Conservation (phyloP, 495 filamentous ascomycete species). For the Trichoderma parareesei region DNA sequence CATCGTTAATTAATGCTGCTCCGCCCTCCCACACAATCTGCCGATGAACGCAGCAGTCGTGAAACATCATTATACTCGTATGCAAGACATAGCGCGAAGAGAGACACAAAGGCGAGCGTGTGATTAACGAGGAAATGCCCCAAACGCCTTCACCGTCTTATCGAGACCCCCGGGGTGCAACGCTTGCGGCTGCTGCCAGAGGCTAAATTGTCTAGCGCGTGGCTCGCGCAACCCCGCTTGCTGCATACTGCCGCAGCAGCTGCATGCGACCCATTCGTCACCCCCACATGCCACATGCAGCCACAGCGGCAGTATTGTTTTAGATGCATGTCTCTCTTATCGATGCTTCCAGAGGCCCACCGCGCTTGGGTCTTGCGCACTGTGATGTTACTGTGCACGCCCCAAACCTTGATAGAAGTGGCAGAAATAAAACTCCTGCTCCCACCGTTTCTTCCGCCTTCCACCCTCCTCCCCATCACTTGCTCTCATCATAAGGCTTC, state of each 20-base stretch:
- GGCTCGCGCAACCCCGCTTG: not conserved
- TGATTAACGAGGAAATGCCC: too few species aligned
- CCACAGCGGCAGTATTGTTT: not conserved
- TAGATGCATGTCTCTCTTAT: constrained; percentile 4
- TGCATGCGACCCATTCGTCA: not conserved
- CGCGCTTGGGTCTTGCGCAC: not conserved
- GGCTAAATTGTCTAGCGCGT: not conserved
- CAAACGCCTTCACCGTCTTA: not conserved
- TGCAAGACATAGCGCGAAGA: too few species aligned
- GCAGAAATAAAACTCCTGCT: not conserved
- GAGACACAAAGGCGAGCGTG: too few species aligned
- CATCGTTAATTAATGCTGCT: too few species aligned
- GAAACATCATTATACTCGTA: too few species aligned
- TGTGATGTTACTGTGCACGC: not conserved
- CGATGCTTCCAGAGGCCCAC: not conserved
- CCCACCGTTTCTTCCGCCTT: not conserved
- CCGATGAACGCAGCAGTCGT: too few species aligned
- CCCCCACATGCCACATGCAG: not conserved
- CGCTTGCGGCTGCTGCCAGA: constrained; percentile 8
- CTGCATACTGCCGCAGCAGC: not conserved
- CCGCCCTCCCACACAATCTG: too few species aligned
- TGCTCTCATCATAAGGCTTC: not conserved
- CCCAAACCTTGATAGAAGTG: not conserved
- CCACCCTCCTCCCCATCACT: not conserved
- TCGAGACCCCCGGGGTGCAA: not conserved